Percentiles rank a stretch among this genome's conserved stretches.
Conservation (phyloP, 345 rosid genomes). For the Rhizophora apiculata region DNA sequence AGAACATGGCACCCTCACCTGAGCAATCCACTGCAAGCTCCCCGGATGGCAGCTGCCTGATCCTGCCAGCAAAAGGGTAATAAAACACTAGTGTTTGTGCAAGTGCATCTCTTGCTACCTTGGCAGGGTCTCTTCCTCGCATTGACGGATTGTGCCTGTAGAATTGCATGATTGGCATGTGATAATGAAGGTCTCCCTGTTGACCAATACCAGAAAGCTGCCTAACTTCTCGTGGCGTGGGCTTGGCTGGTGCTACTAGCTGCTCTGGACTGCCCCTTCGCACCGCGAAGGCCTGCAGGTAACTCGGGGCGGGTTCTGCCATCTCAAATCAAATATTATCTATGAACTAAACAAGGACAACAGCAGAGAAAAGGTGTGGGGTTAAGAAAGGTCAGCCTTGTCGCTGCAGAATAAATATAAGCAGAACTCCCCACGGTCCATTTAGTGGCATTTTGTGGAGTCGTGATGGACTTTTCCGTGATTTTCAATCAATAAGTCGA, state of each 20-base stretch:
- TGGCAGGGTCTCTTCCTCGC: constrained; percentile 8
- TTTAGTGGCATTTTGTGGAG: too few species aligned
- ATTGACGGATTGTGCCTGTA: constrained; percentile 6
- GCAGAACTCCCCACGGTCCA: too few species aligned
- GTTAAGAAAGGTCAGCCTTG: too few species aligned
- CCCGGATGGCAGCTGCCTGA: neutral
- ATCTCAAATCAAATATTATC: too few species aligned
- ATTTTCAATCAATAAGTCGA: too few species aligned
- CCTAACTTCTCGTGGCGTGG: constrained; percentile 7
- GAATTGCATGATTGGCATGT: neutral
- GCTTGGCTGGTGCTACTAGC: constrained; percentile 11
- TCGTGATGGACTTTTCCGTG: too few species aligned
- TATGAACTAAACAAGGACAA: too few species aligned
- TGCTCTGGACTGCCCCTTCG: constrained; percentile 8
- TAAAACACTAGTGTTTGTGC: constrained; percentile 3
- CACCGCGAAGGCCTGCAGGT: constrained; percentile 1
- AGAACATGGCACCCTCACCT: neutral
- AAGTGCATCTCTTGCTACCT: neutral
- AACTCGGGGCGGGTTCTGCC: too few species aligned
- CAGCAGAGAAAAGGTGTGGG: too few species aligned
- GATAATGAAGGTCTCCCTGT: constrained; percentile 1
- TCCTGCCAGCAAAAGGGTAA: constrained; percentile 6
- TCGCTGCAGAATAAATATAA: too few species aligned
- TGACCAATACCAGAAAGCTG: constrained; percentile 15
- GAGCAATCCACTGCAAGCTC: too few species aligned